Conservation (phyloP, 2,329 filamentous ascomycete species). For the Neopestalotiopsis sp. region DNA sequence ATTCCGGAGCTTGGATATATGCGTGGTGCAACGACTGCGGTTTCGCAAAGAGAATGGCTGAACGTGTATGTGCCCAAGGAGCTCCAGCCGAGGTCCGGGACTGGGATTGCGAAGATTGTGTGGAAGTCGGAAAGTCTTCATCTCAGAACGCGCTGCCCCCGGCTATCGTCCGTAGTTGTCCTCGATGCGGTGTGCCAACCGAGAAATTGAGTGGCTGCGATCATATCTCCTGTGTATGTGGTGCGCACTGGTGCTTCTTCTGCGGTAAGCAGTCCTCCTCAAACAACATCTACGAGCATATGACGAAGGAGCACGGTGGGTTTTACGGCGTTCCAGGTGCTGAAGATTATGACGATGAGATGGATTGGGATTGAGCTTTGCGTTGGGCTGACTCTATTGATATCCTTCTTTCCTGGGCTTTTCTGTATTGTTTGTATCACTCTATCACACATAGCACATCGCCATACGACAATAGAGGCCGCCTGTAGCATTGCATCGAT, state of each 20-base stretch:
- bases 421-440: too few species aligned
- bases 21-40: conserved; percentile 38
- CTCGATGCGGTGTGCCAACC: conserved; percentile 42
- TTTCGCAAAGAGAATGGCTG: conserved; percentile 46
- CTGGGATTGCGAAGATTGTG: conserved; percentile 51
- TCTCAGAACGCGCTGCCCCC: background rate
- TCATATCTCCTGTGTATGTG: conserved; percentile 45
- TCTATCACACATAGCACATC: too few species aligned
- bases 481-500: too few species aligned
- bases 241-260: conserved; percentile 47
- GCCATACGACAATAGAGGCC: too few species aligned
- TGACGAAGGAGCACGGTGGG: background rate
- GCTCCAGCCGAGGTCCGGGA: conserved; percentile 40
- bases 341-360: background rate
- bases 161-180: conserved; percentile 37
- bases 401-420: too few species aligned
- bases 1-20: conserved; percentile 29
- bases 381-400: background rate
- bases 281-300: conserved; percentile 3
- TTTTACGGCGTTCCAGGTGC: conserved; percentile 2
- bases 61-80: conserved; percentile 49
- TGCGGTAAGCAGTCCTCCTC: conserved; percentile 38
- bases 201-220: conserved; percentile 44
- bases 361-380: background rate
- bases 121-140: conserved; percentile 21